Evolutionary conservation across 2,329 filamentous ascomycete species (phyloP).

Genomic region (Cercospora citrullina): DNA sequence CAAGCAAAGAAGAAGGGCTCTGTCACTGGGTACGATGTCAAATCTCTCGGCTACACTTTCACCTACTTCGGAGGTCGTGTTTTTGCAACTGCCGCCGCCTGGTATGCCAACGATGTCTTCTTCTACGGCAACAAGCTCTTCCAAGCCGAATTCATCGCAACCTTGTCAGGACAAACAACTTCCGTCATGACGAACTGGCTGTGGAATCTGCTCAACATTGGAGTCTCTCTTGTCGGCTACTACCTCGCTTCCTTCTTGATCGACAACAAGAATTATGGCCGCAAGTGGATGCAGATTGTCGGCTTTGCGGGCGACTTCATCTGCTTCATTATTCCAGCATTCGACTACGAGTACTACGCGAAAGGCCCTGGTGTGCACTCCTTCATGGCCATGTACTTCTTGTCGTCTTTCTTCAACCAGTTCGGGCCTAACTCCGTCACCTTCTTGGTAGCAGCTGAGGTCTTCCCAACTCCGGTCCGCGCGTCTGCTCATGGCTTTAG

Average conservation of each 20-base stretch:
- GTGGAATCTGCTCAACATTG: conserved; percentile 90
- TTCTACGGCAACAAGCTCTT: conserved; percentile 99
- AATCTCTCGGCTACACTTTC: conserved; percentile 76
- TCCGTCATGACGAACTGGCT: conserved; percentile 86
- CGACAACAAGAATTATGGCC: conserved; percentile 94
- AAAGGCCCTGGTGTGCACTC: conserved; percentile 67
- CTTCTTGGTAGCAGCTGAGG: conserved; percentile 92
- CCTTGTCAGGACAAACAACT: conserved; percentile 61
- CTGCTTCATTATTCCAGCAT: conserved; percentile 88
- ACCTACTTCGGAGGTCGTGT: conserved; percentile 83
- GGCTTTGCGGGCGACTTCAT: conserved; percentile 93
- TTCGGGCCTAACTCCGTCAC: conserved; percentile 96
- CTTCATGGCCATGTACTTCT: conserved; percentile 99
- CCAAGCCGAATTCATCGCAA: conserved; percentile 83
- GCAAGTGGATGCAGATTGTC: conserved; percentile 93
- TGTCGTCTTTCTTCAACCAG: conserved; percentile 98
- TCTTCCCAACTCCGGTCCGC: conserved; percentile 92
- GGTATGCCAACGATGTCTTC: conserved; percentile 98
- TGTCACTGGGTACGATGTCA: conserved; percentile 89
- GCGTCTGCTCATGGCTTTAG: conserved; percentile 93
- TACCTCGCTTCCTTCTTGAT: conserved; percentile 86
- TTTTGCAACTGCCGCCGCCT: conserved; percentile 80
- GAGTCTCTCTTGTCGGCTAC: conserved; percentile 82
- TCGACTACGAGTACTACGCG: conserved; percentile 83
- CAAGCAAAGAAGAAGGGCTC: conserved; percentile 80